Percentiles rank a stretch among this genome's conserved stretches.
Evolutionary conservation across 805 yeast genomes (phyloP).

Genomic region (Zygotorulaspora sp.): DNA sequence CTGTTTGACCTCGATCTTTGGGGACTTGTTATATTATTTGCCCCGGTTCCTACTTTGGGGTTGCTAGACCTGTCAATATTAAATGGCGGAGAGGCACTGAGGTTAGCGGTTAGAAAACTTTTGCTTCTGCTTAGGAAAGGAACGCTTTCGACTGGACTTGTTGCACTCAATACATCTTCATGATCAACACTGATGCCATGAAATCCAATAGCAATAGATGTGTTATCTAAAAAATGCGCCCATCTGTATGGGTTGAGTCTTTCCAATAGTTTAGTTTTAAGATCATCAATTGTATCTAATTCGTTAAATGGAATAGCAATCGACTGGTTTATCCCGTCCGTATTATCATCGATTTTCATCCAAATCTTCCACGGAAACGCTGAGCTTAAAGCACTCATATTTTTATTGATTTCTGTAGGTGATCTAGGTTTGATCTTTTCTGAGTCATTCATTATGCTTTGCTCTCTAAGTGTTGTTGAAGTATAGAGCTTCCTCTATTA

Average conservation of each 20-base stretch:
- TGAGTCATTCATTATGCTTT: slow-evolving; percentile 5
- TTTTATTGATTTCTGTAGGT: slow-evolving; percentile 9
- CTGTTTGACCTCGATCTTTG: slow-evolving; percentile 13
- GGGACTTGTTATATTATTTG: slow-evolving; percentile 5
- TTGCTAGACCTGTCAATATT: not conserved
- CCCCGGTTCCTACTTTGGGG: not conserved
- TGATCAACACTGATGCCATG: slow-evolving; percentile 21
- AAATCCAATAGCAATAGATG: slow-evolving; percentile 64
- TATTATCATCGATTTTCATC: slow-evolving; percentile 21
- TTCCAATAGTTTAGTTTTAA: slow-evolving; percentile 57
- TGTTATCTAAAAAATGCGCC: slow-evolving; percentile 50
- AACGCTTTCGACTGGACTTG: slow-evolving; percentile 1
- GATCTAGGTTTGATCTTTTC: slow-evolving; percentile 12
- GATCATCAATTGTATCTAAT: slow-evolving; percentile 72
- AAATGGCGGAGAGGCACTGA: not conserved
- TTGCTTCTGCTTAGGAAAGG: not conserved
- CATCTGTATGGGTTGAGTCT: slow-evolving; percentile 54
- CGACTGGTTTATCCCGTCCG: slow-evolving; percentile 39
- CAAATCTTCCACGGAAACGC: slow-evolving; percentile 23
- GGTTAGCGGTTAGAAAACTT: not conserved
- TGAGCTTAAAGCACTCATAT: slow-evolving; percentile 7
- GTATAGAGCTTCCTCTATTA: too few species aligned
- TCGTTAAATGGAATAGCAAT: slow-evolving; percentile 63
- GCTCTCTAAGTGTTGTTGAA: too few species aligned
- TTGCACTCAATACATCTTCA: not conserved